These are phyloP conservation scores for Leccinellum rugosiceps DNA, from an alignment of 768 basidiomycete species.

Conservation along the genomic window DNA sequence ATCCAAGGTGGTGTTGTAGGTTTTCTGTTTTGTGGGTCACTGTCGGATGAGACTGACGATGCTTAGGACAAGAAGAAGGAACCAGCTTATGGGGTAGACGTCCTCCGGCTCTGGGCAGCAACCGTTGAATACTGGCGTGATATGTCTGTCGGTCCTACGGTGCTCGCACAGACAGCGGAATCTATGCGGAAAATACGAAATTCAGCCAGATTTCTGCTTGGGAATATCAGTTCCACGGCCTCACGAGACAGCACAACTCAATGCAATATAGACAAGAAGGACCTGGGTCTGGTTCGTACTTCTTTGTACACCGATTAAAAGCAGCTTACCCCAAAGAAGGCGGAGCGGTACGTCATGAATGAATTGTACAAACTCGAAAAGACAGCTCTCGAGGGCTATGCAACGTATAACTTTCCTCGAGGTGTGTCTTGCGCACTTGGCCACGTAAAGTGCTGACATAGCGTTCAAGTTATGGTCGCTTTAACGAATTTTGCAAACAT, in stretches of 20 bases:
- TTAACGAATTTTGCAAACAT: conserved; percentile 77
- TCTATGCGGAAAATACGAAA: conserved; percentile 82
- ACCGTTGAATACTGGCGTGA: conserved; percentile 89
- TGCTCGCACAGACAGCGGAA: conserved; percentile 73
- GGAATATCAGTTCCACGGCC: conserved; percentile 52
- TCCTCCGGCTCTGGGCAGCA: conserved; percentile 88
- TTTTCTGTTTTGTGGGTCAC: conserved; percentile 2
- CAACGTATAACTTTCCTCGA: conserved; percentile 75
- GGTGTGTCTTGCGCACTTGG: conserved; percentile 42
- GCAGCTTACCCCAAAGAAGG: conserved; percentile 40
- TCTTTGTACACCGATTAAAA: background rate
- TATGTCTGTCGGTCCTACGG: conserved; percentile 77
- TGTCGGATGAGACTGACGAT: background rate
- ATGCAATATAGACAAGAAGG: conserved; percentile 25
- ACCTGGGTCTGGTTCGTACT: conserved; percentile 62
- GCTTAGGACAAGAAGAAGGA: conserved; percentile 61
- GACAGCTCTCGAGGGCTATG: conserved; percentile 64
- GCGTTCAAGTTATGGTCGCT: conserved; percentile 58
- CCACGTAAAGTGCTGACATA: conserved; percentile 1
- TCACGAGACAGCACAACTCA: background rate
- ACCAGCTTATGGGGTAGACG: conserved; percentile 82
- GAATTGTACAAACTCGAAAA: conserved; percentile 73
- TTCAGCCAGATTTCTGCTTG: conserved; percentile 81
- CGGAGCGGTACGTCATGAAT: conserved; percentile 84
- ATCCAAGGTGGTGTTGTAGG: conserved; percentile 74